A percentile compares a stretch with the other conserved stretches of the same genome.
Conservation (phyloP, 2,329 filamentous ascomycete species). For the Talaromyces sp. region DNA sequence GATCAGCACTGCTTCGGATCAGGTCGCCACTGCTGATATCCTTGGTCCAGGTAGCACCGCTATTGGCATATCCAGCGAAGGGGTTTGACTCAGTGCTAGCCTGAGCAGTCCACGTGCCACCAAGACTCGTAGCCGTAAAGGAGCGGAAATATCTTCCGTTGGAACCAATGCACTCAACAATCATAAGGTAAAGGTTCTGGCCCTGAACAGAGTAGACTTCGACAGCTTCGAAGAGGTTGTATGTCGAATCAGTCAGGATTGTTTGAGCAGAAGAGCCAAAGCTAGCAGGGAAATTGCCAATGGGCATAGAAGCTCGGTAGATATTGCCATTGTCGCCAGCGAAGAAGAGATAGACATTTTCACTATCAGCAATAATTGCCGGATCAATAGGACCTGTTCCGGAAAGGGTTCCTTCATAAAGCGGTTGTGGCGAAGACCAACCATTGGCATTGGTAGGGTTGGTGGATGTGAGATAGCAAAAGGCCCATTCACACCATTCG, state of each 20-base stretch:
- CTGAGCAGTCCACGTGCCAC: slow-evolving; percentile 58
- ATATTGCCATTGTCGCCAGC: slow-evolving; percentile 65
- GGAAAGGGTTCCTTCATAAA: slow-evolving; percentile 56
- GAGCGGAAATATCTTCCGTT: slow-evolving; percentile 64
- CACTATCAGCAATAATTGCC: slow-evolving; percentile 59
- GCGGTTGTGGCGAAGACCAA: slow-evolving; percentile 54
- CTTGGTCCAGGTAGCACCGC: slow-evolving; percentile 62
- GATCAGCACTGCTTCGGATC: slow-evolving; percentile 54
- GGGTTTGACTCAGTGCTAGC: slow-evolving; percentile 54
- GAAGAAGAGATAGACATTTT: slow-evolving; percentile 66
- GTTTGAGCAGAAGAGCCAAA: slow-evolving; percentile 54
- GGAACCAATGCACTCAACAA: slow-evolving; percentile 61
- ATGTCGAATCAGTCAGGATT: slow-evolving; percentile 52
- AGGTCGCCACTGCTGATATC: slow-evolving; percentile 66
- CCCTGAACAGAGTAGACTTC: slow-evolving; percentile 62
- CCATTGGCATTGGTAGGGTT: slow-evolving; percentile 57
- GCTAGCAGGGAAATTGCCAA: slow-evolving; percentile 58
- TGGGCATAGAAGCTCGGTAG: slow-evolving; percentile 62
- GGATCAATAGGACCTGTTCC: slow-evolving; percentile 61
- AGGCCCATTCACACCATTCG: slow-evolving; percentile 60
- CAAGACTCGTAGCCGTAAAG: slow-evolving; percentile 58
- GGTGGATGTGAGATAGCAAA: slow-evolving; percentile 58
- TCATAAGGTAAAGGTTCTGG: slow-evolving; percentile 60
- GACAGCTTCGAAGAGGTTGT: slow-evolving; percentile 64
- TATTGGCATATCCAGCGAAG: slow-evolving; percentile 66